phyloP scores from a whole-genome alignment of 257 asterid genomes.

The Paraleonurus japonicus region DNA sequence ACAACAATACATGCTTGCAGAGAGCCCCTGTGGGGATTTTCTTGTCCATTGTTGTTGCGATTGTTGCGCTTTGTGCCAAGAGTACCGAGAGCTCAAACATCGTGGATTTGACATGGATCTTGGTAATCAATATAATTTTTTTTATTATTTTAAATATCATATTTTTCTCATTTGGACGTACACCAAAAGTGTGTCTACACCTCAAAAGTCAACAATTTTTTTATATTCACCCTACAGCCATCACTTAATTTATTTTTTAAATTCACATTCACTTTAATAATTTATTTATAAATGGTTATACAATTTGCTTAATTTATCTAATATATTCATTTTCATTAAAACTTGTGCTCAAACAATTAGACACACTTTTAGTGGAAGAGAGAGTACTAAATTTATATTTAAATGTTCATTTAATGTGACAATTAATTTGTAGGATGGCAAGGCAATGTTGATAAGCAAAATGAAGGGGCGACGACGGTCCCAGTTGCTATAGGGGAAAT shows the following conservation, averaged over 20 bases:
- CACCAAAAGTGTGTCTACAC: no score
- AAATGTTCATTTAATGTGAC: not conserved
- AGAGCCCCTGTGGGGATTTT: not conserved
- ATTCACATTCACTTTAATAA: no score
- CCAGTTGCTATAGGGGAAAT: slow-evolving; percentile 35
- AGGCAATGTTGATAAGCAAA: slow-evolving; percentile 34
- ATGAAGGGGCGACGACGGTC: slow-evolving; percentile 15
- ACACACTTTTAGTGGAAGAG: no score
- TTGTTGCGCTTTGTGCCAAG: slow-evolving; percentile 39
- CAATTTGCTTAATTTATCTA: no score
- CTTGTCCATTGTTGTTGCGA: slow-evolving; percentile 31
- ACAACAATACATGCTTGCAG: not conserved
- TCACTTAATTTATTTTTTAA: no score
- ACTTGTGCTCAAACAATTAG: no score
- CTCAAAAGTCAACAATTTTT: no score
- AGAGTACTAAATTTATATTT: slow-evolving; percentile 14
- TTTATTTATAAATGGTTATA: no score
- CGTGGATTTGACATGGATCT: slow-evolving; percentile 41
- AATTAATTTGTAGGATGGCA: slow-evolving; percentile 39
- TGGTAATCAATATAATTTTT: slow-evolving; percentile 19
- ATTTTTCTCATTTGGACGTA: no score
- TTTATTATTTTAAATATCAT: not conserved
- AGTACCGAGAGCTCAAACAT: slow-evolving; percentile 39
- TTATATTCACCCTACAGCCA: no score
- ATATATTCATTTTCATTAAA: no score